Evolutionary conservation across 176 grass and related monocot species (phyloP), one percentile per base, ranked within the genome.

Genomic region (Secale cereale): DNA sequence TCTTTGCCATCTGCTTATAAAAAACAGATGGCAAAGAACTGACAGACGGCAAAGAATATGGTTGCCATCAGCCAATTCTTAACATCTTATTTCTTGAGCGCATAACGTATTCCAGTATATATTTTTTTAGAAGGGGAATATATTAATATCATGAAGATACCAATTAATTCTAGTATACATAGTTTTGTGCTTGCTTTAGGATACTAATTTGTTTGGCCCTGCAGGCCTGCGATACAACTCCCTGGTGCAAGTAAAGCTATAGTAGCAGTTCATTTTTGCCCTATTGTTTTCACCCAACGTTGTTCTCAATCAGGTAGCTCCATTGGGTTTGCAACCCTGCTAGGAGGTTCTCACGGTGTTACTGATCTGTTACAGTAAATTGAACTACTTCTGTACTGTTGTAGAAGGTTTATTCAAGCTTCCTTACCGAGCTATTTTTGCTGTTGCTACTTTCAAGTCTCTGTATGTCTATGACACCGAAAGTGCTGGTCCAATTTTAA

Each of bases 381-480:
- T 81, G 25, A 84, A 80, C 43, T 28, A 76, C n/a, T 61, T 77
- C 13, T 9, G 15, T 84, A 70, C 56, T 13, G 15, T 87, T 75
- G 78, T 90, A 99, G 91, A 85, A 84, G 87, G 78, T 84, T 84
- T 94, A 70, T 95, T 99, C 87, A 99, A 96, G 75, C 97, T 99
- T 87, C 93, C 93, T 63, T 96, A 99, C 46, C 89, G 97, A 74
- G 68, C 89, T 88, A 82, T 99, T 86, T 99, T 99, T 32, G 91
- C 93, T 73, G 86, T 94, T 48, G 91, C 93, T 79, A 94, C 97
- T 70, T 89, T 99, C 70, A 89, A 99, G 79, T 99, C 97, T 72
- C 76, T 99, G 11, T 92, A 92, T 82, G 94, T 98, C 48, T 99
- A 96, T 71, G 97, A 99, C 71, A 96, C 93, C 22, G 91, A 99